Conservation (phyloP, 805 yeast genomes). For the Saccharomycopsis malanga region DNA sequence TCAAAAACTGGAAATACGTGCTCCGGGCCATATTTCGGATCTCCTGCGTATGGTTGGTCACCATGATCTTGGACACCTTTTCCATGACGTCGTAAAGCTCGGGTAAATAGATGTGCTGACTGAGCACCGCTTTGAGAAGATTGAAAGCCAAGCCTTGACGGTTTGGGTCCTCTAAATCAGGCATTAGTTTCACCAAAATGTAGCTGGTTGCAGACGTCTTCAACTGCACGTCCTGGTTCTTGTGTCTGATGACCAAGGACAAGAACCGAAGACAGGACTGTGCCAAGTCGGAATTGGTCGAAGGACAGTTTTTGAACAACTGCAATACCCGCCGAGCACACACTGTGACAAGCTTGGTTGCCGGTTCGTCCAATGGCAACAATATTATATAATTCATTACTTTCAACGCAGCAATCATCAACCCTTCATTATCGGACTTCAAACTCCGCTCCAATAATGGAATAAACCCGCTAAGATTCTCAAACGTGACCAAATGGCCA, state of each 20-base stretch:
- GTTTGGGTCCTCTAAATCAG: slow-evolving; percentile 86
- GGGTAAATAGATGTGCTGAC: slow-evolving; percentile 68
- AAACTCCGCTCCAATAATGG: slow-evolving; percentile 62
- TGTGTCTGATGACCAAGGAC: slow-evolving; percentile 64
- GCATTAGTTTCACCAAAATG: slow-evolving; percentile 62
- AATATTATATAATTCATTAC: slow-evolving; percentile 54
- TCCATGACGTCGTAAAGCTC: slow-evolving; percentile 90
- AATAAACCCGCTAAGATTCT: slow-evolving; percentile 62
- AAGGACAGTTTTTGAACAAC: slow-evolving; percentile 67
- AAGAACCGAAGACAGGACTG: slow-evolving; percentile 74
- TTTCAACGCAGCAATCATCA: slow-evolving; percentile 60
- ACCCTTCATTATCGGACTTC: slow-evolving; percentile 64
- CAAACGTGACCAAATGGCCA: slow-evolving; percentile 48
- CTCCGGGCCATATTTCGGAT: slow-evolving; percentile 81
- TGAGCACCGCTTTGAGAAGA: slow-evolving; percentile 70
- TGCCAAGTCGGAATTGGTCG: slow-evolving; percentile 70
- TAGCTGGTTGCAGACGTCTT: slow-evolving; percentile 69
- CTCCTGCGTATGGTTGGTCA: slow-evolving; percentile 77
- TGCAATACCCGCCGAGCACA: slow-evolving; percentile 55
- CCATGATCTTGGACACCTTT: slow-evolving; percentile 72
- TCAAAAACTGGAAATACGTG: slow-evolving; percentile 73
- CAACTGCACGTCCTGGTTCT: slow-evolving; percentile 48
- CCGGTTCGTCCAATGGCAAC: slow-evolving; percentile 50
- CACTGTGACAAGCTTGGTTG: slow-evolving; percentile 42
- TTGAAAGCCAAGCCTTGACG: slow-evolving; percentile 84